These are phyloP conservation scores for Posidonia oceanica DNA, from an alignment of 116 monocot species.

Conservation along the genomic window DNA sequence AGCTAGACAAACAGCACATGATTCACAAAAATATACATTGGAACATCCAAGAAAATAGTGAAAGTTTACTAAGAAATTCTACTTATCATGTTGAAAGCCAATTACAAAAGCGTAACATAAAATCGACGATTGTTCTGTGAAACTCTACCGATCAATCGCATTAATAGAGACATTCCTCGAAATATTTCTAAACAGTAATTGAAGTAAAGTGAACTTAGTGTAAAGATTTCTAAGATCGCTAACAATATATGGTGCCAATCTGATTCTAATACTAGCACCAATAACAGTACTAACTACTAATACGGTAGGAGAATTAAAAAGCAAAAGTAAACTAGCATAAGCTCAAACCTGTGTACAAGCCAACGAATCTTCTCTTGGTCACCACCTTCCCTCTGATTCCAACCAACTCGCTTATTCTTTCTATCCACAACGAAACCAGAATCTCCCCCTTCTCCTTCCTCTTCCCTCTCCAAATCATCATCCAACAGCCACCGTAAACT, in stretches of 20 bases:
- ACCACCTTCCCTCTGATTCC: constrained; percentile 11
- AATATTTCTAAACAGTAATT: too few species aligned
- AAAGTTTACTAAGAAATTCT: too few species aligned
- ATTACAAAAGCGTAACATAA: too few species aligned
- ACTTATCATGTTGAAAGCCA: too few species aligned
- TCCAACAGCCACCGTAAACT: constrained; percentile 51
- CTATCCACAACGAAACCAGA: constrained; percentile 25
- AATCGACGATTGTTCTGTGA: too few species aligned
- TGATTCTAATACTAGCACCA: background rate
- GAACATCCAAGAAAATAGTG: too few species aligned
- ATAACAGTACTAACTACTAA: background rate
- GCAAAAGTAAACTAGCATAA: background rate
- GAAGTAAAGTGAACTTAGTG: too few species aligned
- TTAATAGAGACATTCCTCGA: too few species aligned
- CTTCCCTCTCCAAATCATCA: constrained; percentile 35
- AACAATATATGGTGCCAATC: background rate
- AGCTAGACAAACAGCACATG: too few species aligned
- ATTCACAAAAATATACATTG: too few species aligned
- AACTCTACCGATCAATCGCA: too few species aligned
- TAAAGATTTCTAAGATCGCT: too few species aligned
- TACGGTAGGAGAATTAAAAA: background rate
- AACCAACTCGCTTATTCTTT: background rate
- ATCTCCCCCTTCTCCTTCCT: constrained; percentile 31
- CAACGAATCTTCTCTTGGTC: constrained; percentile 54
- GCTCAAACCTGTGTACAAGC: constrained; percentile 42